Base-by-base conservation (phyloP, 1,284 basidiomycete genomes). In the Singerocomus rubriflavus region DNA sequence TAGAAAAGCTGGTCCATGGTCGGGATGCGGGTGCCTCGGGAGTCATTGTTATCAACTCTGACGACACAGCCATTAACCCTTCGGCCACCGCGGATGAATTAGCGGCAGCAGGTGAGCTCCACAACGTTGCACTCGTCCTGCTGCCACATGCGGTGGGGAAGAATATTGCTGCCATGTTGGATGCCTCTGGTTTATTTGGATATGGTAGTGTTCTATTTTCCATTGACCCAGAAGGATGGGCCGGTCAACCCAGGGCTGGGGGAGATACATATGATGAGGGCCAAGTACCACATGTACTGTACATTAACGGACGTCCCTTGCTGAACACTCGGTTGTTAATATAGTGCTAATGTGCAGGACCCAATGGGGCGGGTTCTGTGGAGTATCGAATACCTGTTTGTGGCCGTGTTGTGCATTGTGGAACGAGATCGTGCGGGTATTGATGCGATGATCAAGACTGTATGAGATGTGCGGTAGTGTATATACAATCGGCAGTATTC, bases 241-340 rank as follows among this genome's bases (percentile, higher is more conserved):
- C 68, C 11, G 57, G 63, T 31, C 60, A 54, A 58, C 62, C 51
- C 54, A 61, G 38, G 61, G 65, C 48, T 35, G 50, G 38, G 27
- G 51, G 35, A 30, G 48, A 50, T 37, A 53, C 7, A 17, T 40
- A 41, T 31, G 50, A 50, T 16, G 51, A 54, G 40, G 47, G 30
- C 50, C 56, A 51, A 50, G 61, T 61, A 25, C 69, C 70, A 49
- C 75, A 76, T 44, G 75, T 88, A 58, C 64, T 91, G 65, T 88
- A 86, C 74, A 76, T 91, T 61, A 90, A 89, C 61, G 85, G 85
- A 32, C 82, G 85, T 66, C 80, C 88, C 44, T 68, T 91, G 64
- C 67, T 86, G 51, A 91, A 91, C 68, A 89, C 88, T 53, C 78
- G 82, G 61, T 63, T 91, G 58, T 62, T 88, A 63, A 66, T 84